These are phyloP conservation scores for Rhizopogon vinicolor DNA, from an alignment of 768 basidiomycete species.

Conservation along the genomic window DNA sequence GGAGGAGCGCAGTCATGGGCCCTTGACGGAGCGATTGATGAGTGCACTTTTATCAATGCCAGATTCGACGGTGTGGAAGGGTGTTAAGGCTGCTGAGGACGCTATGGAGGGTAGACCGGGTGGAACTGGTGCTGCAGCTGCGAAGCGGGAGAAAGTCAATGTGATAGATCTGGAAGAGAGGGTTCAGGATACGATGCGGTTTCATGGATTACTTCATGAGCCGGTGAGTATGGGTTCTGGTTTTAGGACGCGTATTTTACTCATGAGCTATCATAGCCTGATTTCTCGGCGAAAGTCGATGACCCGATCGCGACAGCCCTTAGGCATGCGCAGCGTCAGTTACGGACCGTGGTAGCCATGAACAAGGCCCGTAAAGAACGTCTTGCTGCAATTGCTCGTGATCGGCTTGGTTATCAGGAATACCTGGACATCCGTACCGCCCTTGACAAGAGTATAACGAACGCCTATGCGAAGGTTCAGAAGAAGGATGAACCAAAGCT, in stretches of 20 bases:
- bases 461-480: constrained; percentile 73
- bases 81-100: constrained; percentile 79
- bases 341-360: constrained; percentile 68
- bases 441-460: constrained; percentile 80
- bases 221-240: constrained; percentile 46
- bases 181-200: constrained; percentile 71
- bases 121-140: constrained; percentile 73
- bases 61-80: constrained; percentile 62
- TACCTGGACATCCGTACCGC: constrained; percentile 82
- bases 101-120: constrained; percentile 82
- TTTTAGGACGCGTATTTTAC: constrained; percentile 5
- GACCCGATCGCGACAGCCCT: constrained; percentile 92
- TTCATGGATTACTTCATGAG: constrained; percentile 63
- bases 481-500: constrained; percentile 76
- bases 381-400: constrained; percentile 71
- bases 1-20: constrained; percentile 83
- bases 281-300: constrained; percentile 77
- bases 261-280: constrained; percentile 43
- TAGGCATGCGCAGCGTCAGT: constrained; percentile 79
- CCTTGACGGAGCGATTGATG: constrained; percentile 80
- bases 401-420: constrained; percentile 88
- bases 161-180: constrained; percentile 76
- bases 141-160: constrained; percentile 69
- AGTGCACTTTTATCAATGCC: constrained; percentile 70
- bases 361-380: constrained; percentile 83